Evolutionary conservation across 495 filamentous ascomycete genomes (phyloP).

Genomic region (Tuber brumale): DNA sequence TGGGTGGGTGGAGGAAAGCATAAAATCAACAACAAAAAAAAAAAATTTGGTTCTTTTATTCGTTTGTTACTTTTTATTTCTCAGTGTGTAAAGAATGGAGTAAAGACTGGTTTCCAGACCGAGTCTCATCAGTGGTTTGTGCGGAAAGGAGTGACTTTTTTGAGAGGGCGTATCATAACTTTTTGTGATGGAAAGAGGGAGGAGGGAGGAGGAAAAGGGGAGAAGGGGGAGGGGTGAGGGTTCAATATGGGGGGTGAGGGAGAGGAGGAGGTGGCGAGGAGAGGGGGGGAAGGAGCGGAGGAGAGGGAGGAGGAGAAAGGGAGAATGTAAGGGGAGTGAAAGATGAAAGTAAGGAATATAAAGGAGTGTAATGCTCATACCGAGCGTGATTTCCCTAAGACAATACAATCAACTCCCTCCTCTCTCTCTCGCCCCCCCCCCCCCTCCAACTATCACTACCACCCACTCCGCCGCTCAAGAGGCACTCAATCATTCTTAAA

Average conservation of each 20-base stretch:
- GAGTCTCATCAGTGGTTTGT: background rate
- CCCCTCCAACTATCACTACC: background rate
- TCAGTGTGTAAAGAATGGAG: constrained; percentile 1
- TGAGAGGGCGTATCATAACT: background rate
- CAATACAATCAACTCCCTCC: background rate
- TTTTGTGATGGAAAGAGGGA: background rate
- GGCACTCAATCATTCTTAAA: background rate
- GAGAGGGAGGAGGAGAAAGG: background rate
- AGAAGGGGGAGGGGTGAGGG: background rate
- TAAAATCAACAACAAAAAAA: background rate
- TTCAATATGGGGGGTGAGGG: background rate
- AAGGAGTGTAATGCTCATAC: background rate
- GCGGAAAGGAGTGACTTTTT: background rate
- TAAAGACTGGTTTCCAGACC: background rate
- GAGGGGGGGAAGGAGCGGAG: background rate
- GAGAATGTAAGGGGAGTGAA: background rate
- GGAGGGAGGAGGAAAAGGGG: background rate
- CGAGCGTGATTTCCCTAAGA: background rate
- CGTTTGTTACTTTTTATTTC: background rate
- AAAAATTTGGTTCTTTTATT: background rate
- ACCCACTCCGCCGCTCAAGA: background rate
- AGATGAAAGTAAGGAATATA: background rate
- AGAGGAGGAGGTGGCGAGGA: no score
- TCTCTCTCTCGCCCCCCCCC: background rate
- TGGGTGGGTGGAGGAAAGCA: background rate